These are phyloP conservation scores for Taphrina deformans DNA, from an alignment of 1,139 yeast genomes.

Conservation along the genomic window DNA sequence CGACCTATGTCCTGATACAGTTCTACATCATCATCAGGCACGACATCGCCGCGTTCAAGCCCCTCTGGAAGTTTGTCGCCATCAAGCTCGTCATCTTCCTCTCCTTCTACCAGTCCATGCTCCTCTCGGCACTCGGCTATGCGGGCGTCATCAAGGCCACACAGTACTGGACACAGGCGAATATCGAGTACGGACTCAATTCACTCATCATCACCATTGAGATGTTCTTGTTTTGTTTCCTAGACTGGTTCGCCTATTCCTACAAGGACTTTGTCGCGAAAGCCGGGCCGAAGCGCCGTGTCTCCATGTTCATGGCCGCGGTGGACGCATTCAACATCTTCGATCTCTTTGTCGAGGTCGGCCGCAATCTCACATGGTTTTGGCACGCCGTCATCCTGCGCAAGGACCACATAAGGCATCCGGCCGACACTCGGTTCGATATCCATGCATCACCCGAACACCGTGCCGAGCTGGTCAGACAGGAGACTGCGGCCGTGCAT, in stretches of 20 bases:
- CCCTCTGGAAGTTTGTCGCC: conserved; percentile 2
- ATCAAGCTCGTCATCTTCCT: conserved; percentile 25
- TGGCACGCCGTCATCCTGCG: conserved; percentile 16
- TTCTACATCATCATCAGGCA: conserved; percentile 12
- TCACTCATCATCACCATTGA: conserved; percentile 19
- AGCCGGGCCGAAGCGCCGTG: conserved; percentile 2
- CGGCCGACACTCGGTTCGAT: conserved; percentile 10
- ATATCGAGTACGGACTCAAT: conserved; percentile 20
- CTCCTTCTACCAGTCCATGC: conserved; percentile 12
- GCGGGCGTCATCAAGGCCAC: conserved; percentile 30
- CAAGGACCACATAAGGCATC: conserved; percentile 10
- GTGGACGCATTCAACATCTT: conserved; percentile 19
- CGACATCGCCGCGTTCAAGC: conserved; percentile 12
- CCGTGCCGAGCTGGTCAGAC: conserved; percentile 17
- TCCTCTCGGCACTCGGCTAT: conserved; percentile 10
- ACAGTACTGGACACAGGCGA: conserved; percentile 21
- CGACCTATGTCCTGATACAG: conserved; percentile 13
- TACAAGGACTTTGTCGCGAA: conserved; percentile 8
- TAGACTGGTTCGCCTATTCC: conserved; percentile 20
- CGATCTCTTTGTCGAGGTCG: conserved; percentile 19
- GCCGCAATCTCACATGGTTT: conserved; percentile 18
- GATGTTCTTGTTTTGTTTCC: conserved; percentile 19
- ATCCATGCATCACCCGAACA: background rate
- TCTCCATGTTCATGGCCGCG: conserved; percentile 11
- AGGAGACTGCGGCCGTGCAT: conserved; percentile 10